Evolutionary conservation across 805 yeast species (phyloP).

Genomic region (Wickerhamiella sergipiensis): DNA sequence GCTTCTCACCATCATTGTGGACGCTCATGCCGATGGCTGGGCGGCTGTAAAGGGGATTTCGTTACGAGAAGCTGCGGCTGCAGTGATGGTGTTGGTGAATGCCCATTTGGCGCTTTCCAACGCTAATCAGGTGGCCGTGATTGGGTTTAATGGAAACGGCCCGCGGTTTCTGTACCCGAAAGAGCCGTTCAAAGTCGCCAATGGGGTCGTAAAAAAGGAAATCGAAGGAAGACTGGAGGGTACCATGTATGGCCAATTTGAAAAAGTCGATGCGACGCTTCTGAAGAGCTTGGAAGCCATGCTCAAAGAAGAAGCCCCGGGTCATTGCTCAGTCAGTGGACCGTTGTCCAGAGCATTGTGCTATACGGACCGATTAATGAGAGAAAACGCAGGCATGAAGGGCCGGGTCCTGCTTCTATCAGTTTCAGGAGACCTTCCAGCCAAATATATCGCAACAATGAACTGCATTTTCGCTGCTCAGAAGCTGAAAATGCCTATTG

Average conservation of each 20-base stretch:
- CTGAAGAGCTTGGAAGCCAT: constrained; percentile 42
- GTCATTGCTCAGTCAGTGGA: constrained; percentile 44
- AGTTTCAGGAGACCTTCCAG: constrained; percentile 50
- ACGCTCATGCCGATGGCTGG: constrained; percentile 66
- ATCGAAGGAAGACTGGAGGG: constrained; percentile 21
- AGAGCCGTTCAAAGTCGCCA: constrained; percentile 13
- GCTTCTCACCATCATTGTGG: constrained; percentile 62
- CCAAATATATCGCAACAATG: constrained; percentile 87
- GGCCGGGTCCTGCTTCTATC: constrained; percentile 53
- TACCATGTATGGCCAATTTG: constrained; percentile 72
- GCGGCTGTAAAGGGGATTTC: constrained; percentile 23
- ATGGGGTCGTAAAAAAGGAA: neutral
- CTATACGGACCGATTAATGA: constrained; percentile 46
- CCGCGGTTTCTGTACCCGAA: constrained; percentile 59
- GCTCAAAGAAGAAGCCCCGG: constrained; percentile 29
- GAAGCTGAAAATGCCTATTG: constrained; percentile 70
- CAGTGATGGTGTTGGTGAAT: constrained; percentile 64
- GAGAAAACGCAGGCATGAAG: constrained; percentile 34
- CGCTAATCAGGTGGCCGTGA: constrained; percentile 69
- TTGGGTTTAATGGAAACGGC: constrained; percentile 60
- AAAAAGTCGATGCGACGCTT: constrained; percentile 62
- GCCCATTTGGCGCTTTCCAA: constrained; percentile 79
- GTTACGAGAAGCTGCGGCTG: constrained; percentile 45
- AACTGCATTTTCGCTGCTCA: constrained; percentile 93
- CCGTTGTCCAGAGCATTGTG: constrained; percentile 62